phyloP scores from a whole-genome alignment of 805 yeast species.

The Alloascoidea africana region DNA sequence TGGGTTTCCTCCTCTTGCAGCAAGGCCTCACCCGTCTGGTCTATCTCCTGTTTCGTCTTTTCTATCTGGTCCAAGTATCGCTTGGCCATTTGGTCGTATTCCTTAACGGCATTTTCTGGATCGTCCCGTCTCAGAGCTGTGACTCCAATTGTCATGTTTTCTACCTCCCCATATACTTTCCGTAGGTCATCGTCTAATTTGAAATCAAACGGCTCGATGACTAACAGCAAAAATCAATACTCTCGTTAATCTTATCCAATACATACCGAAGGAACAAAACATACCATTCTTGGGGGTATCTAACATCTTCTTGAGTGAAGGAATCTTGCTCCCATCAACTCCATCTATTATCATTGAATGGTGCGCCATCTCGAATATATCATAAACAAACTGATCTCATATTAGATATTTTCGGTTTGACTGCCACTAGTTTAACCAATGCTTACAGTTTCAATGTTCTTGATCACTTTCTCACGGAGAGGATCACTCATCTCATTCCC shows the following conservation, averaged over 20 bases:
- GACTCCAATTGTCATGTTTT: slow-evolving; percentile 41
- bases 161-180: slow-evolving; percentile 40
- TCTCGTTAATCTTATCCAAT: slow-evolving; percentile 10
- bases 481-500: slow-evolving; percentile 23
- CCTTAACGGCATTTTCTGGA: slow-evolving; percentile 15
- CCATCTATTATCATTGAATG: slow-evolving; percentile 48
- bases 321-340: slow-evolving; percentile 18
- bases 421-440: slow-evolving; percentile 4
- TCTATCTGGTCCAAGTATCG: not conserved
- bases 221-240: slow-evolving; percentile 15
- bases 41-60: not conserved
- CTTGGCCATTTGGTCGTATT: slow-evolving; percentile 21
- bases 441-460: slow-evolving; percentile 20
- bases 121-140: slow-evolving; percentile 31
- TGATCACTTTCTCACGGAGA: slow-evolving; percentile 27
- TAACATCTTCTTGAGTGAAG: slow-evolving; percentile 11
- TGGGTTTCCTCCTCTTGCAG: not conserved
- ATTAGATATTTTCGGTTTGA: slow-evolving; percentile 7
- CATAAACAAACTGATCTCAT: slow-evolving; percentile 21
- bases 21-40: too few species aligned
- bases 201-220: slow-evolving; percentile 58
- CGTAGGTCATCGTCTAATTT: slow-evolving; percentile 46
- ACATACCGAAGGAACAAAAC: not conserved
- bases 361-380: slow-evolving; percentile 41
- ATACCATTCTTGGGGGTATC: slow-evolving; percentile 11